A percentile compares a stretch with the other conserved stretches of the same genome.
phyloP scores from a whole-genome alignment of 1,284 basidiomycete species.

The Leccinum holopus region DNA sequence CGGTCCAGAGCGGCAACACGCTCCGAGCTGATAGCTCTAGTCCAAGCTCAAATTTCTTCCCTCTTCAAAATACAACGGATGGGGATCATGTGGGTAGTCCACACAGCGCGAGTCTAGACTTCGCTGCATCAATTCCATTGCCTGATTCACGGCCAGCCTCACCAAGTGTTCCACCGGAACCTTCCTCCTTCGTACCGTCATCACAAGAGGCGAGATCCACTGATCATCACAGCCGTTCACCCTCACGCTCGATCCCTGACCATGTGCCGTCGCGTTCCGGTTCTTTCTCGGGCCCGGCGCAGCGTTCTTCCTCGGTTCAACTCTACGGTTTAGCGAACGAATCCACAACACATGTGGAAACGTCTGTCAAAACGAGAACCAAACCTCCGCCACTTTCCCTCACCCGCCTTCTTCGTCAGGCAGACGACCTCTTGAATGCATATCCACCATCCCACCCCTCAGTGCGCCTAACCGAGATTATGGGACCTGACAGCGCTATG shows the following conservation, averaged over 20 bases:
- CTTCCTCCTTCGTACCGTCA: slow-evolving; percentile 1
- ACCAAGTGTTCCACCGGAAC: not conserved
- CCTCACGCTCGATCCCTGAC: not conserved
- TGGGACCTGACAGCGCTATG: slow-evolving; percentile 66
- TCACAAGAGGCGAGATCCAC: slow-evolving; percentile 1
- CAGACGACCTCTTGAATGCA: slow-evolving; percentile 43
- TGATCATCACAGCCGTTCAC: slow-evolving; percentile 6
- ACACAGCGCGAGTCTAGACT: slow-evolving; percentile 5
- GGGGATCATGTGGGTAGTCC: not conserved
- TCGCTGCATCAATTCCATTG: slow-evolving; percentile 20
- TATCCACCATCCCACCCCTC: slow-evolving; percentile 48
- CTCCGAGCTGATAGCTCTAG: not conserved
- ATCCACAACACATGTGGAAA: slow-evolving; percentile 27
- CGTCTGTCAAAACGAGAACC: slow-evolving; percentile 13
- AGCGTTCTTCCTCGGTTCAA: not conserved
- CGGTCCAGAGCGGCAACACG: not conserved
- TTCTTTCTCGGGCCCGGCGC: slow-evolving; percentile 3
- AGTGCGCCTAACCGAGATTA: slow-evolving; percentile 55
- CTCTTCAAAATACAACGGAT: not conserved
- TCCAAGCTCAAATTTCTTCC: not conserved
- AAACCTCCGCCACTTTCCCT: slow-evolving; percentile 39
- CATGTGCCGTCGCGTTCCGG: slow-evolving; percentile 1
- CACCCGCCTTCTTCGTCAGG: slow-evolving; percentile 40
- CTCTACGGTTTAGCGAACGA: slow-evolving; percentile 15
- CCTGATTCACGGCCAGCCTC: slow-evolving; percentile 24